Evolutionary conservation across 108 stramenopile species (phyloP).

Genomic region (Cyclotella kingstonii): DNA sequence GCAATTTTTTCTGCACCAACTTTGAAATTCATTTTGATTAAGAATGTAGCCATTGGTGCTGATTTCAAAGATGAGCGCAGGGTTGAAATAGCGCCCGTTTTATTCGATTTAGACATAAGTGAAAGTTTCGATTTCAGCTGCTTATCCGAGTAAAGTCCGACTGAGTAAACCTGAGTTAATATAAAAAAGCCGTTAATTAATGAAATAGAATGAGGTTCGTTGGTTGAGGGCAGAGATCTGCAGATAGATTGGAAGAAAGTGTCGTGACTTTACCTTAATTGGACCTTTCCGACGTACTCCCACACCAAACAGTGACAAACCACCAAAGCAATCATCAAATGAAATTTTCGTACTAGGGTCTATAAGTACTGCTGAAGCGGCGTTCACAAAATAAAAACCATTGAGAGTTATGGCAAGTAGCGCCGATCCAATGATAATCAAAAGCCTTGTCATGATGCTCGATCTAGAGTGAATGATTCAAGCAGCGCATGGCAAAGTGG

Average conservation of each 20-base stretch:
- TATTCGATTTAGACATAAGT: constrained; percentile 38
- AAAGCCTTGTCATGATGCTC: not conserved
- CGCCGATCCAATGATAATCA: not conserved
- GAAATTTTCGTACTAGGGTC: constrained; percentile 71
- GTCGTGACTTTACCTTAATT: constrained; percentile 49
- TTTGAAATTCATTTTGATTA: constrained; percentile 83
- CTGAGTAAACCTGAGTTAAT: constrained; percentile 58
- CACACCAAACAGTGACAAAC: constrained; percentile 60
- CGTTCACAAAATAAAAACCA: not conserved
- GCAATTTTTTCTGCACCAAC: constrained; percentile 88
- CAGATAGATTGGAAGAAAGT: no score
- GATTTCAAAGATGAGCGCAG: constrained; percentile 57
- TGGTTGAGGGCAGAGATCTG: no score
- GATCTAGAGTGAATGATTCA: no score
- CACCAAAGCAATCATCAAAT: constrained; percentile 47
- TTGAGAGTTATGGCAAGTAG: not conserved
- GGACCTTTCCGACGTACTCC: constrained; percentile 82
- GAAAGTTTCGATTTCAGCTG: constrained; percentile 54
- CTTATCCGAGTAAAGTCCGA: constrained; percentile 71
- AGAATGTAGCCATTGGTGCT: constrained; percentile 49
- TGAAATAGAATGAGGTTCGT: not conserved
- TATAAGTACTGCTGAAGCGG: constrained; percentile 37
- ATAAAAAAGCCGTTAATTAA: not conserved
- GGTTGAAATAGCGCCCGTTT: constrained; percentile 47
- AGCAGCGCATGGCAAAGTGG: no score